Percentiles rank a stretch among this genome's conserved stretches.
These are phyloP conservation scores for Cylindrotheca fusiformis DNA, from an alignment of 108 stramenopile genomes.

Conservation along the genomic window DNA sequence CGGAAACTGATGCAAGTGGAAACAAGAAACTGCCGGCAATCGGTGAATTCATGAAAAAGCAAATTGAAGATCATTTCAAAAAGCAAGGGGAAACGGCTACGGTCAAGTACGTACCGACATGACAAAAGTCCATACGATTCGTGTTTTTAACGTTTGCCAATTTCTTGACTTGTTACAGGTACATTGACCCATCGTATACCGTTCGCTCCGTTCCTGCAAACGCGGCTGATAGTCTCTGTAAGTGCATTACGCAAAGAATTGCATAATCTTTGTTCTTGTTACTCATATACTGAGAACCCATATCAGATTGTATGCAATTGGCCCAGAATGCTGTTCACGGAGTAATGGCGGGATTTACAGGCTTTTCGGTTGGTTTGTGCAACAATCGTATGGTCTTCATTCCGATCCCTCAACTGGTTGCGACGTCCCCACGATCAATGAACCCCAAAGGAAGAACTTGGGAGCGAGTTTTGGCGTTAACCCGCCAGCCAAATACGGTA, in stretches of 20 bases:
- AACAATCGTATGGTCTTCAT: constrained; percentile 95
- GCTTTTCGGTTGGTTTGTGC: constrained; percentile 92
- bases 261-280: background rate
- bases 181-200: constrained; percentile 99
- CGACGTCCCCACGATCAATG: constrained; percentile 92
- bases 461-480: constrained; percentile 93
- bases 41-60: constrained; percentile 88
- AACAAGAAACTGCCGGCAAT: constrained; percentile 93
- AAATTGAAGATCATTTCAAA: constrained; percentile 75
- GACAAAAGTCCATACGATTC: too few species aligned
- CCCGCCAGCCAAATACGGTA: constrained; percentile 92
- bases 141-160: too few species aligned
- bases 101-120: constrained; percentile 73
- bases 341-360: constrained; percentile 98
- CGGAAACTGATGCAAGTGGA: constrained; percentile 93
- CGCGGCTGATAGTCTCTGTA: constrained; percentile 85
- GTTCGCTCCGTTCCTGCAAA: constrained; percentile 96
- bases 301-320: constrained; percentile 90
- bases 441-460: constrained; percentile 92
- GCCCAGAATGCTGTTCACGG: constrained; percentile 98
- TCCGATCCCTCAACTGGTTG: constrained; percentile 92
- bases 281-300: background rate
- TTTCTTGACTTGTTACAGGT: too few species aligned
- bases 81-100: constrained; percentile 68
- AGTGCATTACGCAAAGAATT: constrained; percentile 8